Percentiles rank a stretch among this genome's conserved stretches.
Evolutionary conservation across 2,329 filamentous ascomycete species (phyloP).

Genomic region (Arachnomyces sp.): DNA sequence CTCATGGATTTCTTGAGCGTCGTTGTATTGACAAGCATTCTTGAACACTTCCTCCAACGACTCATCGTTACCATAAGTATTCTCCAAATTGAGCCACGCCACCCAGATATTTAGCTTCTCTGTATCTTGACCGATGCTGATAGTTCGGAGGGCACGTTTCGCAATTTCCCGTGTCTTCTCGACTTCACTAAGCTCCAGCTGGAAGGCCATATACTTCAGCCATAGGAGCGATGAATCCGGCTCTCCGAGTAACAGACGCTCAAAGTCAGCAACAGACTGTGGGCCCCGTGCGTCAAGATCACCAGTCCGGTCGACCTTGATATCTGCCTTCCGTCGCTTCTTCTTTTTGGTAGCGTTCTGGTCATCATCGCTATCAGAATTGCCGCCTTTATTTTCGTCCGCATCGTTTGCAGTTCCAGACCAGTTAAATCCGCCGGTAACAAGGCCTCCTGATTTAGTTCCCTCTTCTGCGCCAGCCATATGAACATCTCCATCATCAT

Average conservation of each 20-base stretch:
- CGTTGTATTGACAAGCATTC: slow-evolving; percentile 88
- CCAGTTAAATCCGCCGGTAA: slow-evolving; percentile 80
- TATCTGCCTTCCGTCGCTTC: slow-evolving; percentile 67
- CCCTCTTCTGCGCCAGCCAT: slow-evolving; percentile 27
- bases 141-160: slow-evolving; percentile 81
- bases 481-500: slow-evolving; percentile 39
- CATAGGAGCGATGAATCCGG: slow-evolving; percentile 90
- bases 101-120: slow-evolving; percentile 97
- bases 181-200: slow-evolving; percentile 84
- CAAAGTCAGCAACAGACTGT: slow-evolving; percentile 84
- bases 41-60: slow-evolving; percentile 80
- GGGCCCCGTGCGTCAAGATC: slow-evolving; percentile 83
- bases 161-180: slow-evolving; percentile 82
- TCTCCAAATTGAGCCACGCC: slow-evolving; percentile 87
- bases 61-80: slow-evolving; percentile 77
- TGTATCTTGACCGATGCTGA: slow-evolving; percentile 80
- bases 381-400: slow-evolving; percentile 45
- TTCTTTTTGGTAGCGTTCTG: slow-evolving; percentile 54
- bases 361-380: slow-evolving; percentile 43
- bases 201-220: slow-evolving; percentile 98
- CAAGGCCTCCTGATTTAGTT: slow-evolving; percentile 50
- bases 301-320: slow-evolving; percentile 83
- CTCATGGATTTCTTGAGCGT: slow-evolving; percentile 81
- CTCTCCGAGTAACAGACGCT: slow-evolving; percentile 82
- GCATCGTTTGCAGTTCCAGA: slow-evolving; percentile 54